Evolutionary conservation across 768 basidiomycete species (phyloP), one percentile per base, ranked within the genome.

Genomic region (Podaxis sp.): DNA sequence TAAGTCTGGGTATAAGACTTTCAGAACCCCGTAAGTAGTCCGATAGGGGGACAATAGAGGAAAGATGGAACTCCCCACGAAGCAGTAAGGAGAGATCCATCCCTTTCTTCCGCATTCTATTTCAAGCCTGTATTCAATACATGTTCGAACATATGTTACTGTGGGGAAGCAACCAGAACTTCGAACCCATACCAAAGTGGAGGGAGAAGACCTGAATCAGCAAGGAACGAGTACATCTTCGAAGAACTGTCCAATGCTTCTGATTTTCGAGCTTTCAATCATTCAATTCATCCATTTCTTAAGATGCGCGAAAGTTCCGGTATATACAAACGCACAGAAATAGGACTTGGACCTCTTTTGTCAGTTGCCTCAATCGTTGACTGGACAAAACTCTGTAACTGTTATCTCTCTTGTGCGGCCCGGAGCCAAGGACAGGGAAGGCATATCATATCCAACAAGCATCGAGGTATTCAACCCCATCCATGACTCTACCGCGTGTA

Each of bases 161-260:
- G 57, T 58, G 44, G 42, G 42, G 17, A 49, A 59, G 36, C 6
- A 24, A 22, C 22, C 36, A 49, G 8, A 9, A 33, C 49, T 51
- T 59, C 48, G 30, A 61, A 46, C 22, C 4, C 3, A 13, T 24
- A 1, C 26, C 24, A 63, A 51, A 57, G 42, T 22, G 22, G 19
- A 26, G 30, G 24, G 30, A 33, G 52, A 48, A 26, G 52, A 2
- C 61, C 36, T 52, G 33, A 52, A 52, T 59, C 48, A 59, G 59
- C 59, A 53, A 61, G 59, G 52, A 54, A 54, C 52, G 51, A 30
- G 42, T 7, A 19, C 52, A 53, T 54, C 52, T 52, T 61, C 51
- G 59, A 61, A 61, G 59, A 33, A 52, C 59, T 61, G 59, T 61
- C 59, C 22, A 53, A 30, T 28, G 59, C 59, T 61, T 61, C 59